Evolutionary conservation across 2,329 filamentous ascomycete species (phyloP).

Genomic region (Sclerotinia borealis): DNA sequence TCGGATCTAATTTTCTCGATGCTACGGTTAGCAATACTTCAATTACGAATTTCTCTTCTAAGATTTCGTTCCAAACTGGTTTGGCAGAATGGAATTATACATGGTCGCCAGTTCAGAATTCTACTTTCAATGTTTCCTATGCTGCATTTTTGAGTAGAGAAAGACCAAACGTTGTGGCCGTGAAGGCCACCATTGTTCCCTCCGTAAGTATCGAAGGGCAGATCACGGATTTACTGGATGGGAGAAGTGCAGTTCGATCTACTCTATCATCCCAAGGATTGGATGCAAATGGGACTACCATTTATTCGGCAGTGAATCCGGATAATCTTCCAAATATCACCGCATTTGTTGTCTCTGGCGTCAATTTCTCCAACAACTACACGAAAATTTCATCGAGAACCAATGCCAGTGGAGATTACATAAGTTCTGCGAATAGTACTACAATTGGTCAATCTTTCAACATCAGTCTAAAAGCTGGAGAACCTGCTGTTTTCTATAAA

Average conservation of each 20-base stretch:
- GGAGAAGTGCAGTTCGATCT: conserved; percentile 60
- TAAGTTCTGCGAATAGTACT: conserved; percentile 49
- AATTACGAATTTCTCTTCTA: conserved; percentile 55
- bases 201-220: conserved; percentile 47
- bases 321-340: conserved; percentile 55
- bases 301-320: conserved; percentile 61
- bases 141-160: conserved; percentile 46
- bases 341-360: conserved; percentile 50
- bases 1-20: conserved; percentile 51
- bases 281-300: conserved; percentile 44
- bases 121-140: conserved; percentile 54
- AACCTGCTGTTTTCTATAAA: conserved; percentile 54
- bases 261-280: conserved; percentile 51
- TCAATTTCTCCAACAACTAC: conserved; percentile 34
- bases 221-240: conserved; percentile 62
- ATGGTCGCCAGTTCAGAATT: conserved; percentile 51
- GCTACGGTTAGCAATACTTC: conserved; percentile 52
- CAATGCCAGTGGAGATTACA: conserved; percentile 34
- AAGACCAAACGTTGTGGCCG: conserved; percentile 34
- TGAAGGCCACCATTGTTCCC: conserved; percentile 54
- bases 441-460: conserved; percentile 57
- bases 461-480: conserved; percentile 46
- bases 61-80: conserved; percentile 57
- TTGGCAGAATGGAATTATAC: conserved; percentile 58
- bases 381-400: conserved; percentile 34